These are phyloP conservation scores for Amanita rimosa DNA, from an alignment of 768 basidiomycete species.

Conservation along the genomic window DNA sequence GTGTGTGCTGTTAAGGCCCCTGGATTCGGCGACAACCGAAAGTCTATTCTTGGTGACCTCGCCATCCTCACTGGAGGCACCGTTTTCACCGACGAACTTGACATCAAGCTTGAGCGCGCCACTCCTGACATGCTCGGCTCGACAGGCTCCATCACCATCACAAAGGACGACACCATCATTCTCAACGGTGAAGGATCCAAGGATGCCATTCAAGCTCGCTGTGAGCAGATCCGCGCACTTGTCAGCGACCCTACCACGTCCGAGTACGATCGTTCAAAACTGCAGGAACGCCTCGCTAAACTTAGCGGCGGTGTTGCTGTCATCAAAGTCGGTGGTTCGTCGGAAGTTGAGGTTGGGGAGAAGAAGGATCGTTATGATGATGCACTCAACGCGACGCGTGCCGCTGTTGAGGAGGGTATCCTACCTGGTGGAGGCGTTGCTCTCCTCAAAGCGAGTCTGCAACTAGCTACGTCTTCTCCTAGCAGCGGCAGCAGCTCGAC, in stretches of 20 bases:
- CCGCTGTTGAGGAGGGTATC: slow-evolving; percentile 97
- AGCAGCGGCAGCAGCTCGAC: slow-evolving; percentile 34
- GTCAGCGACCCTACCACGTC: slow-evolving; percentile 75
- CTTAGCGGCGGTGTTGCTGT: slow-evolving; percentile 94
- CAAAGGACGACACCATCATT: slow-evolving; percentile 96
- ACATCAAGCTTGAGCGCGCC: slow-evolving; percentile 92
- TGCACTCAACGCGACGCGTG: slow-evolving; percentile 94
- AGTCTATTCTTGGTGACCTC: slow-evolving; percentile 93
- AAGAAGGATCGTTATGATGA: slow-evolving; percentile 99
- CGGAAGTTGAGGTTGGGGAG: slow-evolving; percentile 95
- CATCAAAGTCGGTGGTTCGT: slow-evolving; percentile 92
- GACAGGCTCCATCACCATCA: slow-evolving; percentile 85
- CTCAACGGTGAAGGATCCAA: slow-evolving; percentile 92
- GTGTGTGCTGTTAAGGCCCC: slow-evolving; percentile 95
- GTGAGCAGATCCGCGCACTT: slow-evolving; percentile 88
- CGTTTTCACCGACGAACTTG: slow-evolving; percentile 94
- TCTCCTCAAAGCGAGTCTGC: slow-evolving; percentile 73
- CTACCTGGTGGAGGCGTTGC: slow-evolving; percentile 95
- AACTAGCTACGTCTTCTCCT: slow-evolving; percentile 48
- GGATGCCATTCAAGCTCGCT: slow-evolving; percentile 81
- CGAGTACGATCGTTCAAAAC: slow-evolving; percentile 90
- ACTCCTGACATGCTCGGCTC: slow-evolving; percentile 84
- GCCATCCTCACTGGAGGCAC: slow-evolving; percentile 97
- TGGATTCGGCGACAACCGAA: slow-evolving; percentile 98
- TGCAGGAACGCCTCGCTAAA: slow-evolving; percentile 96